Base-by-base conservation (phyloP, 140 eudicot genomes). In the Stevia rebaudiana region DNA sequence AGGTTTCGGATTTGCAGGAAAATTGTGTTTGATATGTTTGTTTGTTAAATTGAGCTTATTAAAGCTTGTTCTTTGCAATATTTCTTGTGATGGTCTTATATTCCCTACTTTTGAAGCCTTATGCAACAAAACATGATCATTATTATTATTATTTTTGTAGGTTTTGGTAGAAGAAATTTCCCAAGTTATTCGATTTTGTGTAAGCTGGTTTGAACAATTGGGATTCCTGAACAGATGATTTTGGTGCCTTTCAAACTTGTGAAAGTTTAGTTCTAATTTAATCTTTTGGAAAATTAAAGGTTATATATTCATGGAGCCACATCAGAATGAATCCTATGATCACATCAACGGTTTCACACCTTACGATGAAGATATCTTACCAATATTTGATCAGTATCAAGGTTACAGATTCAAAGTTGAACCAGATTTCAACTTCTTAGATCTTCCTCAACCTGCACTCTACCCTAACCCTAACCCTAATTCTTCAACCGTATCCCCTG, bases 301-400 rank as follows among this genome's bases (percentile, higher is more conserved):
- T 56, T 67, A 21, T 59, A 56, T 78, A 64, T 31, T 70, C 50
- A 86, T 86, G 87, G 95, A 81, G 62, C 78, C 69, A 18, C 52
- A 10, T 12, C 75, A 67, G 42, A 73, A 58, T 50, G 75, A 65
- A 39, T 62, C 56, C 54, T 60, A 76, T 16, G 67, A 73, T 44
- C 69, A 64, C 4, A 41, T 36, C 0, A 63, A 70, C 12, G 85
- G 74, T 55, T 70, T 72, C 71, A 69, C 65, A 1, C 70, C 78
- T 6, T 65, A 64, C 54, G 82, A 83, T 46, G 78, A 75, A 0
- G 66, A 65, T n/a, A 43, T 40, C 50, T 10, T 69, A 24, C 81
- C 84, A 5, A 68, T 52, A 39, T 79, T 53, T 47, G 80, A 77
- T 74, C 87, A 78, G 25, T 60, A 65, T 50, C 65, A 50, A 1